Evolutionary conservation across 768 basidiomycete species (phyloP).

Genomic region (Pleurotus salmoneostramineus): DNA sequence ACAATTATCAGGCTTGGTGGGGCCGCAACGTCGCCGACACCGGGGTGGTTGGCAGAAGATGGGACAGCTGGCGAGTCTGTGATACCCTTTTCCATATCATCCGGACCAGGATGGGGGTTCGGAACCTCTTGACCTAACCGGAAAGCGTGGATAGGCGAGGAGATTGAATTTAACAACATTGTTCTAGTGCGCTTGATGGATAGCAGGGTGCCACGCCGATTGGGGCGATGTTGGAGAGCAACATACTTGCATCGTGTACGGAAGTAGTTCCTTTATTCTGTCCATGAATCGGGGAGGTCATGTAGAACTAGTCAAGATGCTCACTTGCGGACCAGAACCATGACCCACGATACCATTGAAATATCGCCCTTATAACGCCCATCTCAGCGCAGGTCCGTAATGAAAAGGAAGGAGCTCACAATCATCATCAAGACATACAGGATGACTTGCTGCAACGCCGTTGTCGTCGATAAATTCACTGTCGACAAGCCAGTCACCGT

Average conservation of each 20-base stretch:
- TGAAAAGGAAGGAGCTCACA: constrained; percentile 21
- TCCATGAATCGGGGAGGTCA: too few species aligned
- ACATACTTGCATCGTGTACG: constrained; percentile 37
- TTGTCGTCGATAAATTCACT: constrained; percentile 45
- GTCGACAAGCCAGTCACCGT: constrained; percentile 46
- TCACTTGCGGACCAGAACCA: constrained; percentile 62
- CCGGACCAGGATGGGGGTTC: constrained; percentile 1
- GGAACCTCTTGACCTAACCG: background rate
- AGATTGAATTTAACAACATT: constrained; percentile 27
- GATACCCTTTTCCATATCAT: constrained; percentile 9
- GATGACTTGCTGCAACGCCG: constrained; percentile 45
- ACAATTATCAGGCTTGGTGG: background rate
- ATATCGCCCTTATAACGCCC: constrained; percentile 31
- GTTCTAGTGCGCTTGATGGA: constrained; percentile 19
- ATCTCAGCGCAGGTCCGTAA: background rate
- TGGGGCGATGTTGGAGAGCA: constrained; percentile 12
- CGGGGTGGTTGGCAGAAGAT: background rate
- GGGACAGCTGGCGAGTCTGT: background rate
- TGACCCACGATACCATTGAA: constrained; percentile 57
- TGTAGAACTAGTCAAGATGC: background rate
- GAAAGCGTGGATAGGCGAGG: constrained; percentile 21
- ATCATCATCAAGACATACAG: constrained; percentile 51
- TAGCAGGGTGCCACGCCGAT: constrained; percentile 12
- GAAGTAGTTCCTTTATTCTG: constrained; percentile 34
- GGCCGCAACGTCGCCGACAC: background rate